Conservation (phyloP, 257 asterid genomes). For the Solanum ossicruentum region DNA sequence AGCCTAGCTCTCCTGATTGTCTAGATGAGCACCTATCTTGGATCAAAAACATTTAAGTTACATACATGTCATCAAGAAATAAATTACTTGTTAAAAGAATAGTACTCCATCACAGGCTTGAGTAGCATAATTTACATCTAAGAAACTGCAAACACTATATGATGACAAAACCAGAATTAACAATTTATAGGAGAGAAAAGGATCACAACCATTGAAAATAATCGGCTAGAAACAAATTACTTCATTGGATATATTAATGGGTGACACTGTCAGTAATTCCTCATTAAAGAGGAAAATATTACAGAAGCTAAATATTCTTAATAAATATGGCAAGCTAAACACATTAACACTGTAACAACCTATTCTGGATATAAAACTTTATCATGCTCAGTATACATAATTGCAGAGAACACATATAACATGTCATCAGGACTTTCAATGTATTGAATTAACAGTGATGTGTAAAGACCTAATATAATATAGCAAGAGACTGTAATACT, state of each 20-base stretch:
- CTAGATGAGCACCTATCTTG: conserved; percentile 69
- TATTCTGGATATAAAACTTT: not conserved
- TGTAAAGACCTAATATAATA: not conserved
- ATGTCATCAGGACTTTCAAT: not conserved
- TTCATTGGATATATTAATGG: not conserved
- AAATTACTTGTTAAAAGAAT: not conserved
- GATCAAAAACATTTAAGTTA: conserved; percentile 19
- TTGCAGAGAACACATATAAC: not conserved
- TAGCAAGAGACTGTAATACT: not conserved
- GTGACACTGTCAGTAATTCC: not conserved
- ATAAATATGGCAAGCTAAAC: not conserved
- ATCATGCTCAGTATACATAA: not conserved
- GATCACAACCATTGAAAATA: not conserved
- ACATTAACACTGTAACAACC: not conserved
- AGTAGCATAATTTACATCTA: not conserved
- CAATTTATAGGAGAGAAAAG: not conserved
- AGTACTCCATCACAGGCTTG: not conserved
- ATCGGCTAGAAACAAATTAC: not conserved
- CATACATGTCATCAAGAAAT: not conserved
- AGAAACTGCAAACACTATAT: not conserved
- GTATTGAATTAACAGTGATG: not conserved
- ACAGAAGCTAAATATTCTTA: not conserved
- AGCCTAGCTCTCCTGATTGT: conserved; percentile 84
- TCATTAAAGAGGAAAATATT: not conserved
- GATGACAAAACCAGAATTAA: not conserved